Percentiles rank a stretch among this genome's conserved stretches.
Conservation (phyloP, 805 yeast species). For the Candida boleticola region DNA sequence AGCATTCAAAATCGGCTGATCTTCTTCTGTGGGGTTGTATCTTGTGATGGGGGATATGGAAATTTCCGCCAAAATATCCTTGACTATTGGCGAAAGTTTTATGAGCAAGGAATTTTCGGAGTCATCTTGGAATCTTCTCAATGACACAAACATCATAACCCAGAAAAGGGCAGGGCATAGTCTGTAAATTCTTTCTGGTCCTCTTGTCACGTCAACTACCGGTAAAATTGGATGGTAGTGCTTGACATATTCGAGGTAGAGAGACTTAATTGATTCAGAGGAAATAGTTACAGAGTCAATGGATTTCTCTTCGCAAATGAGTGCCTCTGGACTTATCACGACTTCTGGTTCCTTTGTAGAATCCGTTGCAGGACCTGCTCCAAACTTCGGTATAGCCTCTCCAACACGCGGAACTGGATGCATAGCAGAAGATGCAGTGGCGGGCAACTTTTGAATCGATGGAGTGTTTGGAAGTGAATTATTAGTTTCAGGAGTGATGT, state of each 20-base stretch:
- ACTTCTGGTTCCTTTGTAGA: background rate
- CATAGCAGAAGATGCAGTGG: constrained; percentile 1
- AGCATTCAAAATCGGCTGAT: constrained; percentile 80
- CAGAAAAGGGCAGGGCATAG: constrained; percentile 89
- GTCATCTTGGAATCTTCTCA: constrained; percentile 56
- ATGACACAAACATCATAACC: constrained; percentile 85
- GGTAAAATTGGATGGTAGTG: constrained; percentile 85
- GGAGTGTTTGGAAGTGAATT: constrained; percentile 30
- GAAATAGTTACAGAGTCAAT: constrained; percentile 66
- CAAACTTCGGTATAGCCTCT: too few relatives aligned
- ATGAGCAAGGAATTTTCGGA: constrained; percentile 46
- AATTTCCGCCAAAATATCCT: constrained; percentile 78
- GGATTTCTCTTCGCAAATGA: constrained; percentile 63
- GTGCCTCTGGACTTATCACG: constrained; percentile 30
- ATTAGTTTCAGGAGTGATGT: constrained; percentile 20
- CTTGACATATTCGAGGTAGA: constrained; percentile 69
- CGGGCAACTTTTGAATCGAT: constrained; percentile 15
- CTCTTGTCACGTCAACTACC: constrained; percentile 75
- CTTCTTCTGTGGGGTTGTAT: constrained; percentile 73
- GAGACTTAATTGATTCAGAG: constrained; percentile 55
- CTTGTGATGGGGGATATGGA: constrained; percentile 88
- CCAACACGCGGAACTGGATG: constrained; percentile 1
- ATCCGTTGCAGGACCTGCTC: constrained; percentile 1
- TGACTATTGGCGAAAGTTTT: constrained; percentile 64
- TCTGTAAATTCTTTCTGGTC: constrained; percentile 77